Evolutionary conservation across 1,139 yeast species (phyloP).

Genomic region (Sugiyamaella sp.): DNA sequence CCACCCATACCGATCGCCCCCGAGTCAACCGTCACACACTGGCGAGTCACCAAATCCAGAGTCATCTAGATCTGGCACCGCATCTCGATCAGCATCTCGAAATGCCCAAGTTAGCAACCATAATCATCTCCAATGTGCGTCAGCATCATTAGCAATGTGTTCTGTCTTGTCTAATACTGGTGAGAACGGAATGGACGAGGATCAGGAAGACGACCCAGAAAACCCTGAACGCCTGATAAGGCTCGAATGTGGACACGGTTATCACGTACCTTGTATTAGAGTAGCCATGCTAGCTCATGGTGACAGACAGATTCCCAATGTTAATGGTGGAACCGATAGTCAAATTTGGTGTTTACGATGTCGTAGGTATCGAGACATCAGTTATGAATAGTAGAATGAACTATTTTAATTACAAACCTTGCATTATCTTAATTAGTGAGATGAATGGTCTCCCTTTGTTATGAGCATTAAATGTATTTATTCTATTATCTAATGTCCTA

Average conservation of each 20-base stretch:
- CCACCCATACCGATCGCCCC: conserved; percentile 29
- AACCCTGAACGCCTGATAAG: conserved; percentile 25
- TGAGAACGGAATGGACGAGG: conserved; percentile 12
- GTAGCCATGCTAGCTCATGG: conserved; percentile 39
- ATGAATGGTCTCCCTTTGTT: not conserved
- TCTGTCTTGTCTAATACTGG: conserved; percentile 21
- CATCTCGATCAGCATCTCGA: conserved; percentile 14
- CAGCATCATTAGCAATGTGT: conserved; percentile 35
- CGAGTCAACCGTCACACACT: not conserved
- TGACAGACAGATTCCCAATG: conserved; percentile 34
- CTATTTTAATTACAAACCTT: not conserved
- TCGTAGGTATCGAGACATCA: conserved; percentile 33
- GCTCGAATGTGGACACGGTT: conserved; percentile 39
- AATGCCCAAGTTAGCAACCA: conserved; percentile 15
- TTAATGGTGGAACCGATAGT: conserved; percentile 27
- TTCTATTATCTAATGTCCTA: no score
- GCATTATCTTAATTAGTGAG: not conserved
- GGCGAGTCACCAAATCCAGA: conserved; percentile 1
- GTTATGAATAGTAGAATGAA: conserved; percentile 11
- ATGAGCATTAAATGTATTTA: not conserved
- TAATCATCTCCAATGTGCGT: conserved; percentile 36
- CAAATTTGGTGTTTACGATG: conserved; percentile 40
- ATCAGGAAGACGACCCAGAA: not conserved
- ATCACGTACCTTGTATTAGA: conserved; percentile 37
- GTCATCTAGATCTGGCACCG: conserved; percentile 8